Percentiles rank a stretch among this genome's conserved stretches.
Evolutionary conservation across 306 rosid genomes (phyloP).

Genomic region (Castanospermum australe): DNA sequence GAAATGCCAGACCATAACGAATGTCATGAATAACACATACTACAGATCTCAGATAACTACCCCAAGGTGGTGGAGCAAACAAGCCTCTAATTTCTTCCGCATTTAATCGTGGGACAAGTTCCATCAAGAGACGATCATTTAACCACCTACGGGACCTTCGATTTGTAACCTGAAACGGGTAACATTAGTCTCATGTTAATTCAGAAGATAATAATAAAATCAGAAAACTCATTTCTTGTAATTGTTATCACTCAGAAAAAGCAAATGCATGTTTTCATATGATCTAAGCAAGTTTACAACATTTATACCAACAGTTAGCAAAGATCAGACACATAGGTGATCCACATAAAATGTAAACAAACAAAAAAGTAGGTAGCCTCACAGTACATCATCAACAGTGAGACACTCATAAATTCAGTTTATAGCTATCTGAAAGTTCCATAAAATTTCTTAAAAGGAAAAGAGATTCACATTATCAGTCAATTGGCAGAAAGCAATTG

Average conservation of each 20-base stretch:
- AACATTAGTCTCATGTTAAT: not conserved
- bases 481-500: not conserved
- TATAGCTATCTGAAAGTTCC: not conserved
- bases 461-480: not conserved
- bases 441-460: not conserved
- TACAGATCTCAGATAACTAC: slow-evolving; percentile 37
- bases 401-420: not conserved
- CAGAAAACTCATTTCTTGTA: not conserved
- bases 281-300: not conserved
- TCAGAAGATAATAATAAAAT: not conserved
- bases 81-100: slow-evolving; percentile 92
- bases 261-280: not conserved
- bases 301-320: not conserved
- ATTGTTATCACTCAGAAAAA: not conserved
- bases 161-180: slow-evolving; percentile 69
- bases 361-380: not conserved
- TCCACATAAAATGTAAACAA: not conserved
- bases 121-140: slow-evolving; percentile 90
- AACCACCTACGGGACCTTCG: slow-evolving; percentile 85
- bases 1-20: not conserved
- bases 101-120: slow-evolving; percentile 81
- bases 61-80: slow-evolving; percentile 98
- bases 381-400: not conserved
- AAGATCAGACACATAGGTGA: not conserved
- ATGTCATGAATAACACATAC: not conserved